These are phyloP conservation scores for Aphanoascus verrucosus DNA, from an alignment of 2,329 filamentous ascomycete species.

Conservation along the genomic window DNA sequence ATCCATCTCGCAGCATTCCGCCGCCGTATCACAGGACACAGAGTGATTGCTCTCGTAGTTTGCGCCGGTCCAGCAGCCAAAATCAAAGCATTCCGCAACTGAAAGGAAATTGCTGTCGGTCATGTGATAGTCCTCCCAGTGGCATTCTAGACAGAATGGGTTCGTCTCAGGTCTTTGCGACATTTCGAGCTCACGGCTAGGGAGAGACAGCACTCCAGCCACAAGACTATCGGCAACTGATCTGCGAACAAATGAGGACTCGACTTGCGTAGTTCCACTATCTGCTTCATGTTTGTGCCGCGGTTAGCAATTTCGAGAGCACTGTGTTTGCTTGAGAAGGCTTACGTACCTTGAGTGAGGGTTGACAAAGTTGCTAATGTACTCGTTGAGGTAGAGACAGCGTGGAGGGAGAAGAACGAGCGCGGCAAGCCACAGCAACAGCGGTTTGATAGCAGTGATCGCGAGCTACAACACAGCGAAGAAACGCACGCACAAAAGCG, in stretches of 20 bases:
- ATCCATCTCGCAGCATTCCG: conserved; percentile 31
- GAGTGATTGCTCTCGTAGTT: conserved; percentile 22
- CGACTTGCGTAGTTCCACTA: background rate
- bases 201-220: background rate
- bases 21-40: conserved; percentile 20
- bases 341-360: background rate
- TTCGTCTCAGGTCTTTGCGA: conserved; percentile 13
- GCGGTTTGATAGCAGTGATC: background rate
- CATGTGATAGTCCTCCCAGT: conserved; percentile 32
- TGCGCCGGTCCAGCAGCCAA: conserved; percentile 24
- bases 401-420: background rate
- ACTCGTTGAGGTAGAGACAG: background rate
- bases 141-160: conserved; percentile 34
- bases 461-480: background rate
- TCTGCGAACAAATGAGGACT: no score
- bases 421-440: background rate
- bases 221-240: background rate
- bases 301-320: background rate
- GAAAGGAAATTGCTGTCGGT: conserved; percentile 24
- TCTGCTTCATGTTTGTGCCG: background rate
- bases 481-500: background rate
- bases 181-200: conserved; percentile 8
- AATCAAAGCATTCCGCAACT: conserved; percentile 18
- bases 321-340: background rate
- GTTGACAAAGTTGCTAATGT: background rate